These are phyloP conservation scores for Nicotiana noctiflora DNA, from an alignment of 257 asterid genomes.

Conservation along the genomic window DNA sequence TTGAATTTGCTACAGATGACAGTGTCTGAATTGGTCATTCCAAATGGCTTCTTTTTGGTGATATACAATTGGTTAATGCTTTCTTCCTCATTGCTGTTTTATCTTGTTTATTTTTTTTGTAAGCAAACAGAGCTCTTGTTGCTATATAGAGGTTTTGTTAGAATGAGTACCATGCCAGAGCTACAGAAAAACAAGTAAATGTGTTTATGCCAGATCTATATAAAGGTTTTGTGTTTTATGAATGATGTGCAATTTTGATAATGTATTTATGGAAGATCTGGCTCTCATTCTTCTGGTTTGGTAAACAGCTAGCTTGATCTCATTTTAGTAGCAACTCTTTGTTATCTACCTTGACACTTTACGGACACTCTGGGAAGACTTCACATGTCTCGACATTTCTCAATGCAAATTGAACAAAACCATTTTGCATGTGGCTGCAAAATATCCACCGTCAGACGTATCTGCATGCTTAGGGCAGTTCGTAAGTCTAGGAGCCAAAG, in stretches of 20 bases:
- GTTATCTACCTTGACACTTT: conserved; percentile 38
- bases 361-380: conserved; percentile 82
- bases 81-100: not conserved
- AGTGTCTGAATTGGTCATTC: not conserved
- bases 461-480: conserved; percentile 56
- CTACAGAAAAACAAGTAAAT: not conserved
- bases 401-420: conserved; percentile 80
- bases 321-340: conserved; percentile 1
- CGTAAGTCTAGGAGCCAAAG: conserved; percentile 64
- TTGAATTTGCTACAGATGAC: not conserved
- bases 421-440: conserved; percentile 64
- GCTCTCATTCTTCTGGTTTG: not conserved
- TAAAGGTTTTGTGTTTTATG: not conserved
- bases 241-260: not conserved
- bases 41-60: not conserved
- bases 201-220: no score
- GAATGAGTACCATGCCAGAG: not conserved
- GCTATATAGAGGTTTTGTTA: not conserved
- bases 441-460: conserved; percentile 49
- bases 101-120: not conserved
- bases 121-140: not conserved
- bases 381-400: conserved; percentile 83
- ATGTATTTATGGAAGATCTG: not conserved
- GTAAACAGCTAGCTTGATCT: not conserved
- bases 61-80: not conserved